A percentile compares a stretch with the other conserved stretches of the same genome.
Evolutionary conservation across 139 green algal genomes (phyloP).

Genomic region (Tetratostichococcus sp.): DNA sequence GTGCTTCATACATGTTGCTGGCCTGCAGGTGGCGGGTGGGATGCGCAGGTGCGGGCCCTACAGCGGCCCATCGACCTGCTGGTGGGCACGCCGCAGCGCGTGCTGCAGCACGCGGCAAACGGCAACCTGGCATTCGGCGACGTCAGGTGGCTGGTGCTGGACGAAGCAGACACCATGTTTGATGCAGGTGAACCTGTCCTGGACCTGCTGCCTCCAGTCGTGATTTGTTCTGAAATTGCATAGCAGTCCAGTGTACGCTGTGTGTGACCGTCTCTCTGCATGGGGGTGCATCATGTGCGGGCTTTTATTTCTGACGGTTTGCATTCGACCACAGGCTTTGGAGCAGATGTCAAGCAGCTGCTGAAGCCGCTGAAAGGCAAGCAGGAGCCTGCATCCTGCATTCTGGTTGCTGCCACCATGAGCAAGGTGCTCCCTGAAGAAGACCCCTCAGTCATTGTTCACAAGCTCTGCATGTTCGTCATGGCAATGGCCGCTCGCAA

Average conservation of each 20-base stretch:
- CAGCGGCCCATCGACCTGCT: slow-evolving; percentile 76
- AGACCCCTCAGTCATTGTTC: not conserved
- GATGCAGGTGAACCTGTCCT: slow-evolving; percentile 27
- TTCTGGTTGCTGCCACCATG: slow-evolving; percentile 92
- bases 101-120: slow-evolving; percentile 77
- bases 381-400: slow-evolving; percentile 40
- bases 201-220: too few relatives aligned
- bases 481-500: too few relatives aligned
- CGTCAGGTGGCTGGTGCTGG: slow-evolving; percentile 75
- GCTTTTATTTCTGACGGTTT: too few relatives aligned
- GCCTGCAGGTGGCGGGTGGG: slow-evolving; percentile 25
- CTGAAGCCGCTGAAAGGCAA: slow-evolving; percentile 61
- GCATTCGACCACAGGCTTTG: slow-evolving; percentile 57
- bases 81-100: slow-evolving; percentile 76
- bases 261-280: too few relatives aligned
- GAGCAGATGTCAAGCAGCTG: slow-evolving; percentile 66
- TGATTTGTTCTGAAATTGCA: too few relatives aligned
- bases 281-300: too few relatives aligned
- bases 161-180: slow-evolving; percentile 98
- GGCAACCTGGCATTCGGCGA: slow-evolving; percentile 81
- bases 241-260: too few relatives aligned
- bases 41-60: slow-evolving; percentile 55
- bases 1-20: too few relatives aligned
- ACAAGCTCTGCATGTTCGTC: too few relatives aligned
- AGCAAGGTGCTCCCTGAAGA: slow-evolving; percentile 42